Percentiles rank a stretch among this genome's conserved stretches.
Conservation (phyloP, 2,329 filamentous ascomycete genomes). For the Cadophora gregata region DNA sequence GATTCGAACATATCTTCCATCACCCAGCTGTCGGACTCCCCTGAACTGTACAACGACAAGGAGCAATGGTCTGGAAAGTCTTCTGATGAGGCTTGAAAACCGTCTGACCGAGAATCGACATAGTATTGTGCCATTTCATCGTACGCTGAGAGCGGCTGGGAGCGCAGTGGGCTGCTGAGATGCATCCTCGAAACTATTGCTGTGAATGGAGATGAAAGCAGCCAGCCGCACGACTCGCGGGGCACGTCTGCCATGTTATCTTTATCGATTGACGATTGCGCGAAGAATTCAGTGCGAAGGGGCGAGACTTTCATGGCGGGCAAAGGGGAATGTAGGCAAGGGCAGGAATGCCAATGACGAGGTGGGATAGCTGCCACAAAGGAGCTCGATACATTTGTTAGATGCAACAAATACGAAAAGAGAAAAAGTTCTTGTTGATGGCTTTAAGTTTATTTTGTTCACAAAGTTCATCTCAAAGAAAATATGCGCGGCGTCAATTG, state of each 20-base stretch:
- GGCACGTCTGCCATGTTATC: slow-evolving; percentile 14
- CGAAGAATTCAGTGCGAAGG: slow-evolving; percentile 13
- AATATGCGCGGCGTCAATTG: not conserved
- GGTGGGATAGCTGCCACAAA: not conserved
- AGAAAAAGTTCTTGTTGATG: not conserved
- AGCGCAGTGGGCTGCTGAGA: not conserved
- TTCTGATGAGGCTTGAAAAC: not conserved
- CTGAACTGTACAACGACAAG: not conserved
- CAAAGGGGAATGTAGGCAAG: slow-evolving; percentile 14
- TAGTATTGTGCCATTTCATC: not conserved
- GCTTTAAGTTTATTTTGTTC: not conserved
- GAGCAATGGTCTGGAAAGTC: slow-evolving; percentile 1
- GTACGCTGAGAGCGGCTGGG: not conserved
- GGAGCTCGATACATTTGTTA: not conserved
- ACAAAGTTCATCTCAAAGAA: not conserved
- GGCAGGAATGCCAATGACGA: slow-evolving; percentile 12
- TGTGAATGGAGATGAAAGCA: slow-evolving; percentile 12
- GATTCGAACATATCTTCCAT: not conserved
- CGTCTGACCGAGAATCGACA: not conserved
- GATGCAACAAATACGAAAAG: not conserved
- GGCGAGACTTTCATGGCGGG: slow-evolving; percentile 4
- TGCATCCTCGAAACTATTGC: slow-evolving; percentile 14
- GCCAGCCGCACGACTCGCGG: slow-evolving; percentile 9
- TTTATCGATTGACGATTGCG: slow-evolving; percentile 21
- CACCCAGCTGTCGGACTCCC: slow-evolving; percentile 4